Base-by-base conservation (phyloP, 345 rosid genomes). In the Ceriops zippeliana region DNA sequence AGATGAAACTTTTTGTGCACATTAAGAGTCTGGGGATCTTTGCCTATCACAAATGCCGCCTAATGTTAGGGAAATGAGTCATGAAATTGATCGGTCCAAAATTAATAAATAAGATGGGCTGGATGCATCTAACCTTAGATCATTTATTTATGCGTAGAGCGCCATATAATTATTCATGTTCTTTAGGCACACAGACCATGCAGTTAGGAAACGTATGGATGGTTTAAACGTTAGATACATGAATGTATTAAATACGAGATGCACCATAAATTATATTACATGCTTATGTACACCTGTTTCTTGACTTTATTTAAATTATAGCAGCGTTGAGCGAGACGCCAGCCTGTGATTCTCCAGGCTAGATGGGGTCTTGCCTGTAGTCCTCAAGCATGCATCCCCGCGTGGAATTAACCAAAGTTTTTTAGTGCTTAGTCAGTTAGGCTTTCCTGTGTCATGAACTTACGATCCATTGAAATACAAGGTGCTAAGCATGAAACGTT, bases 331-430 rank as follows among this genome's bases (percentile, higher is more conserved):
- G 17, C 2, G 7, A 32, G 16, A 31, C 27, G 21, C 58, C 42
- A 47, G 4, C 58, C 46, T 61, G n/a, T 52, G 62, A 62, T 70
- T 70, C 73, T 53, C 61, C 72, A 51, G 16, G 49, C 59, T 56
- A 54, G 58, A 26, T n/a, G 16, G 58, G 27, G 10, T 21, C 4
- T 56, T 11, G 59, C 5, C 9, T 21, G 26, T 24, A 10, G 13
- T 24, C 17, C 22, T 27, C 26, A 24, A 13, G 10, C 2, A n/a
- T 54, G 15, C 27, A 22, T 56, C 5, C 30, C 26, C 5, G 59
- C 59, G 49, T 38, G 13, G 46, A 38, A 13, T 42, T 11, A 42
- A 42, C 47, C 3, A 38, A 11, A 38, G 16, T 38, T 38, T 10
- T 8, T 38, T 2, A 11, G 46, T 38, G 4, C 15, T 2, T 38